Evolutionary conservation across 116 monocot genomes (phyloP).

Genomic region (Thalassia testudinum): DNA sequence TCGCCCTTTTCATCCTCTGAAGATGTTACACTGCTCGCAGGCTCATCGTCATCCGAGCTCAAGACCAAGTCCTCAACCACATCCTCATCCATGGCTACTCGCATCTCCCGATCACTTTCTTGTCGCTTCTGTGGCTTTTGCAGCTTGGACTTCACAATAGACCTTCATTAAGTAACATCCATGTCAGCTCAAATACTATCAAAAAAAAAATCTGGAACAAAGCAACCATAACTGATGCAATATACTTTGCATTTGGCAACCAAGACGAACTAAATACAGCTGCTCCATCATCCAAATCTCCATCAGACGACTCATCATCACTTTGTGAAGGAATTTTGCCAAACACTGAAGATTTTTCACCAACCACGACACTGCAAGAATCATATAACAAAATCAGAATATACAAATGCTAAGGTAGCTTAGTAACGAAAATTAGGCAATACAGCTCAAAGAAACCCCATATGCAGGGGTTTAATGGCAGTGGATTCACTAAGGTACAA

Average conservation of each 20-base stretch:
- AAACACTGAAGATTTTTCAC: constrained; percentile 51
- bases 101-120: constrained; percentile 1
- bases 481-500: no score
- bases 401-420: no score
- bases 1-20: constrained; percentile 15
- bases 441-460: no score
- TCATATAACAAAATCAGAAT: not conserved
- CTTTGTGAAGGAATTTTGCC: constrained; percentile 16
- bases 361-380: constrained; percentile 53
- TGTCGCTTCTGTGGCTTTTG: constrained; percentile 16
- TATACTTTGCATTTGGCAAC: constrained; percentile 56
- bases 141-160: constrained; percentile 23
- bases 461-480: no score
- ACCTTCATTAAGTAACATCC: constrained; percentile 9
- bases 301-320: constrained; percentile 7
- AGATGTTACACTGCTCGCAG: constrained; percentile 1
- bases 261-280: constrained; percentile 61
- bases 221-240: no score
- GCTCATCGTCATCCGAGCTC: constrained; percentile 71
- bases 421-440: no score
- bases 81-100: constrained; percentile 42
- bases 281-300: constrained; percentile 37
- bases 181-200: not conserved
- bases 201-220: not conserved
- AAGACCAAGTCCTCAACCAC: constrained; percentile 80